Percentiles rank a stretch among this genome's conserved stretches.
phyloP scores from a whole-genome alignment of 148 eudicot species.

The Vaccinium vitisidaea region DNA sequence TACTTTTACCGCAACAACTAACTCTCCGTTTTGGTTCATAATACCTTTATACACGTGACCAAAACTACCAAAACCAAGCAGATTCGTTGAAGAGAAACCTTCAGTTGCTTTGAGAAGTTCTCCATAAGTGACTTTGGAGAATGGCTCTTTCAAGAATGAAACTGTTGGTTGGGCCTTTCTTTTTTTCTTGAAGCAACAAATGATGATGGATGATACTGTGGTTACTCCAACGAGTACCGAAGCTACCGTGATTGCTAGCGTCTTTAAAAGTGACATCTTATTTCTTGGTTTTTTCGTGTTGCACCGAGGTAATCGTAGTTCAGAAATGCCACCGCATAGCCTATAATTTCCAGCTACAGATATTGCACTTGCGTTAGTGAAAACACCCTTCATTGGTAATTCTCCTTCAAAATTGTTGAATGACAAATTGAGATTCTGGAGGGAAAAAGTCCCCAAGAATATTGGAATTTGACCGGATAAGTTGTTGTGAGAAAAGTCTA shows the following conservation, averaged over 20 bases:
- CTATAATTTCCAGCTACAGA: slow-evolving; percentile 7
- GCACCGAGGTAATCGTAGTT: slow-evolving; percentile 13
- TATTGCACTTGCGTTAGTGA: not conserved
- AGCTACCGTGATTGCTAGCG: not conserved
- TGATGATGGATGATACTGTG: too few relatives aligned
- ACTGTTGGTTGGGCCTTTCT: not conserved
- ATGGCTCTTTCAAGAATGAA: too few relatives aligned
- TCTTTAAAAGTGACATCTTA: not conserved
- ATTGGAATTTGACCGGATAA: slow-evolving; percentile 12
- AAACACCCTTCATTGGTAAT: too few relatives aligned
- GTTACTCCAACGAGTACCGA: not conserved
- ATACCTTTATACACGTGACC: not conserved
- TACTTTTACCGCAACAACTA: not conserved
- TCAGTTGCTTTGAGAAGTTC: too few relatives aligned
- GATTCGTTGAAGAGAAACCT: too few relatives aligned
- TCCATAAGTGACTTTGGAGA: too few relatives aligned
- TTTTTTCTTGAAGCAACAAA: not conserved
- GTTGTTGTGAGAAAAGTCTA: slow-evolving; percentile 22
- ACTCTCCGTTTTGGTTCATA: not conserved
- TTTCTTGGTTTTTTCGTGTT: not conserved
- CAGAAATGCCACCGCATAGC: slow-evolving; percentile 19
- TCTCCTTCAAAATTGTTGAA: too few relatives aligned
- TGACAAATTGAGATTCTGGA: too few relatives aligned
- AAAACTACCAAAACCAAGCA: too few relatives aligned
- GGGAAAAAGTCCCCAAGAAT: not conserved